These are phyloP conservation scores for Schizosaccharomyces lindneri DNA, from an alignment of 805 yeast species.

Conservation along the genomic window DNA sequence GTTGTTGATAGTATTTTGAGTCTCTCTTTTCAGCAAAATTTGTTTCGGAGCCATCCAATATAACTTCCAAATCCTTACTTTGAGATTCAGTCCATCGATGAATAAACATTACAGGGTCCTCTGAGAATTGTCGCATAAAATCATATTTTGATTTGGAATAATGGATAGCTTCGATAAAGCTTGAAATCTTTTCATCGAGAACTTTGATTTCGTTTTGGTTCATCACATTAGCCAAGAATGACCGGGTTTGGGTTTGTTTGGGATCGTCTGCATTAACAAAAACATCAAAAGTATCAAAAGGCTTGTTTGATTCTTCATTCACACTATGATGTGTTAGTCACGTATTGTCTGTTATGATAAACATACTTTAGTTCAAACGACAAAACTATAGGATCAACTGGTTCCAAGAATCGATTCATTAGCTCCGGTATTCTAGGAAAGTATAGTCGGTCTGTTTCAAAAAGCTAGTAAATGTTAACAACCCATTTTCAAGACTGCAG, in stretches of 20 bases:
- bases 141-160: slow-evolving; percentile 38
- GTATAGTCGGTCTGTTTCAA: slow-evolving; percentile 28
- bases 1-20: slow-evolving; percentile 54
- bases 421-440: slow-evolving; percentile 53
- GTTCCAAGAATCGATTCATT: slow-evolving; percentile 31
- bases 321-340: slow-evolving; percentile 28
- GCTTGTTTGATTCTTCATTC: slow-evolving; percentile 50
- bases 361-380: slow-evolving; percentile 21
- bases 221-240: slow-evolving; percentile 3
- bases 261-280: slow-evolving; percentile 27
- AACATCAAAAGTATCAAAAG: slow-evolving; percentile 58
- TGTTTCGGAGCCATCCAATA: slow-evolving; percentile 42
- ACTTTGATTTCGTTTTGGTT: slow-evolving; percentile 20
- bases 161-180: slow-evolving; percentile 27
- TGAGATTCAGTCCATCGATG: slow-evolving; percentile 56
- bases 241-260: background rate
- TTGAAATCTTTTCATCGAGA: slow-evolving; percentile 21
- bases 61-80: slow-evolving; percentile 57
- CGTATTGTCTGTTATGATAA: no score
- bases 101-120: slow-evolving; percentile 56
- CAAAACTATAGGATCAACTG: slow-evolving; percentile 60
- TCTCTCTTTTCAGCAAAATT: slow-evolving; percentile 73
- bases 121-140: slow-evolving; percentile 48
- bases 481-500: no score
- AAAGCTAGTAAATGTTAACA: slow-evolving; percentile 5